Conservation (phyloP, 192 early-diverging fungal species). For the Entomortierella parvispora region DNA sequence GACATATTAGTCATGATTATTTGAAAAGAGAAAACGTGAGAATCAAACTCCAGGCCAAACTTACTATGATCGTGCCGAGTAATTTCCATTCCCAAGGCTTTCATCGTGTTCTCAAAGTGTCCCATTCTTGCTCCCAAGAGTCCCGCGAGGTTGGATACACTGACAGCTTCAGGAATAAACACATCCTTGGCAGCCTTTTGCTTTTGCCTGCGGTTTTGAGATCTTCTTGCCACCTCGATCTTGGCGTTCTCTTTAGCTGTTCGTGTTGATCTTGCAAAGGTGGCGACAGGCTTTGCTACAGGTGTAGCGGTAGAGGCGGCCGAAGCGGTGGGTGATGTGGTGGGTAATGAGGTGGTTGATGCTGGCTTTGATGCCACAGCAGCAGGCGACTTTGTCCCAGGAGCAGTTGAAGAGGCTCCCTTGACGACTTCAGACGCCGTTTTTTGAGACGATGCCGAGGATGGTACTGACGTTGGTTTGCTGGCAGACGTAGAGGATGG, state of each 20-base stretch:
- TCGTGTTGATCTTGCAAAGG: slow-evolving; percentile 21
- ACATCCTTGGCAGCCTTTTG: slow-evolving; percentile 69
- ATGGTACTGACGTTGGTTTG: too few relatives aligned
- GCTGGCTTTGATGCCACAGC: neutral
- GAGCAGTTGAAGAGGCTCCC: neutral
- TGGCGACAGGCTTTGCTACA: neutral
- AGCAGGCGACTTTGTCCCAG: too few relatives aligned
- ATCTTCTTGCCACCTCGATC: slow-evolving; percentile 26
- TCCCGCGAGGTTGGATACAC: slow-evolving; percentile 82
- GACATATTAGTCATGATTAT: neutral
- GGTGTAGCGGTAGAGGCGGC: neutral
- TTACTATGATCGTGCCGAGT: slow-evolving; percentile 75
- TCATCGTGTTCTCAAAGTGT: slow-evolving; percentile 77
- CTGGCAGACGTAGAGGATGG: too few relatives aligned
- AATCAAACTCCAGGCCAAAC: slow-evolving; percentile 4
- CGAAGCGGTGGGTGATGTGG: neutral
- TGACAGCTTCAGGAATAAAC: slow-evolving; percentile 83
- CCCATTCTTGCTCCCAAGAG: slow-evolving; percentile 79
- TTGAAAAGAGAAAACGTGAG: neutral
- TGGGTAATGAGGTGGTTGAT: neutral
- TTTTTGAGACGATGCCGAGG: too few relatives aligned
- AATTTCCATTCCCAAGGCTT: slow-evolving; percentile 82
- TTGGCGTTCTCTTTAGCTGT: slow-evolving; percentile 44
- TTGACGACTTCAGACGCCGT: neutral
- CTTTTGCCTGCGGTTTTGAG: slow-evolving; percentile 13